These are phyloP conservation scores for Trypanosoma boissoni DNA, from an alignment of 208 protist genomes.

Conservation along the genomic window DNA sequence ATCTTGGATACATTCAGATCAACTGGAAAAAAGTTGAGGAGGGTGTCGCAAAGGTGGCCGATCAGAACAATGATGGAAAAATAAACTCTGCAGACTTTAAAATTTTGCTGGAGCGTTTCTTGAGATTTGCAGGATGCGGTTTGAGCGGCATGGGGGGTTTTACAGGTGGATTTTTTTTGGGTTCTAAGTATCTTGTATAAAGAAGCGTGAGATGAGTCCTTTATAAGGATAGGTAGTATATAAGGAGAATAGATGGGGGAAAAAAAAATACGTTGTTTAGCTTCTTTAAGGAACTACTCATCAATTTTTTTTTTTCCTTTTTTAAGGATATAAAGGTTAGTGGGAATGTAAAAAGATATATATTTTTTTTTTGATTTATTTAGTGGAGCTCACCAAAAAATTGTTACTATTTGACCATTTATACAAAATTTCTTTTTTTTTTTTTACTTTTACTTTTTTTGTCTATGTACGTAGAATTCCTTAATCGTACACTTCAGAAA, in stretches of 20 bases:
- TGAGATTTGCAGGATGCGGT: slow-evolving; percentile 34
- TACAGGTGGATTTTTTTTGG: slow-evolving; percentile 48
- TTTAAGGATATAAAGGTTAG: too few relatives aligned
- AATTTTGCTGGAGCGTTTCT: slow-evolving; percentile 39
- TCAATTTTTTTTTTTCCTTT: slow-evolving; percentile 21
- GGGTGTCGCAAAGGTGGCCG: slow-evolving; percentile 32
- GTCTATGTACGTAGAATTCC: too few relatives aligned
- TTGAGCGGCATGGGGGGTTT: slow-evolving; percentile 55
- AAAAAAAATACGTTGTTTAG: too few relatives aligned
- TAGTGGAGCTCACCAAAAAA: too few relatives aligned
- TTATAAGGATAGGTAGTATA: slow-evolving; percentile 1
- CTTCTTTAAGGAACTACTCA: too few relatives aligned
- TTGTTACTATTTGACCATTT: too few relatives aligned
- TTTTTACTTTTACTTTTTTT: slow-evolving; percentile 5
- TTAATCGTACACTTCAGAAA: too few relatives aligned
- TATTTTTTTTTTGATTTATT: too few relatives aligned
- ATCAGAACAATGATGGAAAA: slow-evolving; percentile 56
- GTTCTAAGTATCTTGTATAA: slow-evolving; percentile 48
- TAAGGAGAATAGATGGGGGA: too few relatives aligned
- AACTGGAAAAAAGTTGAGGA: slow-evolving; percentile 54
- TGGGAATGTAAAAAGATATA: too few relatives aligned
- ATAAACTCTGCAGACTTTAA: slow-evolving; percentile 46
- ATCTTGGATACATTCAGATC: slow-evolving; percentile 60
- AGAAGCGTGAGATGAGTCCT: background rate
- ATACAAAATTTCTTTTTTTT: slow-evolving; percentile 7